Evolutionary conservation across 1,139 yeast species (phyloP).

Genomic region (Saccharomyces pastorianus): DNA sequence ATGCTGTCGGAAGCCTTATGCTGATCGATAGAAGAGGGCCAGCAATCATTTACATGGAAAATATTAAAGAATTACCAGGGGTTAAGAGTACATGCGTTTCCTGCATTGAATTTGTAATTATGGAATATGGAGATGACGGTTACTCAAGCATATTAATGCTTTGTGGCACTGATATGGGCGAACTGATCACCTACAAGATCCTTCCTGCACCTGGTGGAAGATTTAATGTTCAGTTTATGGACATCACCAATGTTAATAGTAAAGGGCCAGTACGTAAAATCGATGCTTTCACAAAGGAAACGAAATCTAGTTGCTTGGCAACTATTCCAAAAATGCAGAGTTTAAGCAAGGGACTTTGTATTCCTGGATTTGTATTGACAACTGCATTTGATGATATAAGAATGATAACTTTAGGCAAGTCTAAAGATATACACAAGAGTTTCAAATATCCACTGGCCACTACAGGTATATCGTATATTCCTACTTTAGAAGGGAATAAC

Average conservation of each 20-base stretch:
- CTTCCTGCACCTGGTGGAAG: conserved; percentile 64
- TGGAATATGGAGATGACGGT: conserved; percentile 54
- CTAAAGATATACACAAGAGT: conserved; percentile 51
- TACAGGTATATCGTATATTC: conserved; percentile 48
- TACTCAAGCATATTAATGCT: conserved; percentile 65
- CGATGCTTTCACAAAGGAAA: conserved; percentile 48
- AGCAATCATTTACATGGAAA: conserved; percentile 58
- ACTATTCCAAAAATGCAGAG: conserved; percentile 49
- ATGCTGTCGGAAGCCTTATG: conserved; percentile 62
- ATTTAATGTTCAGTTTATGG: conserved; percentile 52
- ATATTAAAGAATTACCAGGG: conserved; percentile 25
- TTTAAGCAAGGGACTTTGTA: conserved; percentile 52
- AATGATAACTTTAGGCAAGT: conserved; percentile 51
- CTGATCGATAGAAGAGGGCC: conserved; percentile 85
- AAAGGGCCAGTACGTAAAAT: conserved; percentile 45
- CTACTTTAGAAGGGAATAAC: conserved; percentile 18
- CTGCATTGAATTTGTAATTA: conserved; percentile 60
- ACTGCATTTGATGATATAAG: conserved; percentile 58
- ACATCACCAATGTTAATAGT: conserved; percentile 41
- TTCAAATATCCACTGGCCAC: conserved; percentile 46
- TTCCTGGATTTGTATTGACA: conserved; percentile 56
- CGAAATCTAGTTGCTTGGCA: conserved; percentile 63
- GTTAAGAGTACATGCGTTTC: conserved; percentile 40
- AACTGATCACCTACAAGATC: conserved; percentile 57
- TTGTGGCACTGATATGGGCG: conserved; percentile 78